Evolutionary conservation across 2,329 filamentous ascomycete species (phyloP).

Genomic region (Chalara sp.): DNA sequence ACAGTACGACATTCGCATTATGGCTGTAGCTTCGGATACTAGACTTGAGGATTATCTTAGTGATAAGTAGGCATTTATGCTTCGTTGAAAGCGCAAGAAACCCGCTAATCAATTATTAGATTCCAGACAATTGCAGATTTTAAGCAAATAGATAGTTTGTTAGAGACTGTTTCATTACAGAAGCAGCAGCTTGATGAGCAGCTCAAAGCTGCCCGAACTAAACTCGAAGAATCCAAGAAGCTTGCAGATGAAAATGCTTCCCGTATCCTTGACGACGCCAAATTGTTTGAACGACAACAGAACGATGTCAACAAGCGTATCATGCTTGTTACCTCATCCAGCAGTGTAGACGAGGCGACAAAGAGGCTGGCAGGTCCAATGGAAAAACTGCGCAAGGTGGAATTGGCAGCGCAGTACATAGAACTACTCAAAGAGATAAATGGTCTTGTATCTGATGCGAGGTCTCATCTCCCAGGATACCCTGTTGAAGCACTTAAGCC

Average conservation of each 20-base stretch:
- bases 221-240: slow-evolving; percentile 61
- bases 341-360: slow-evolving; percentile 80
- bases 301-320: slow-evolving; percentile 72
- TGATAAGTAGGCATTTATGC: slow-evolving; percentile 53
- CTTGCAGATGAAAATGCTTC: slow-evolving; percentile 55
- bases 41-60: slow-evolving; percentile 87
- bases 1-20: too few relatives aligned
- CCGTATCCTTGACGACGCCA: slow-evolving; percentile 54
- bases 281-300: slow-evolving; percentile 69
- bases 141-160: slow-evolving; percentile 68
- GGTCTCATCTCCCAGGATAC: slow-evolving; percentile 44
- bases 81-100: neutral
- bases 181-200: slow-evolving; percentile 75
- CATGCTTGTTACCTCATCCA: slow-evolving; percentile 66
- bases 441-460: slow-evolving; percentile 51
- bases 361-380: slow-evolving; percentile 70
- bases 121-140: slow-evolving; percentile 82
- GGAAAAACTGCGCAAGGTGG: slow-evolving; percentile 70
- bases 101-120: neutral
- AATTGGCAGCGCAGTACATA: slow-evolving; percentile 76
- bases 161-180: slow-evolving; percentile 73
- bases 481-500: slow-evolving; percentile 59
- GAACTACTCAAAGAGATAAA: slow-evolving; percentile 73
- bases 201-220: slow-evolving; percentile 69
- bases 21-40: slow-evolving; percentile 35